Evolutionary conservation across 1,284 basidiomycete species (phyloP).

Genomic region (Taiwanofungus camphoratus): DNA sequence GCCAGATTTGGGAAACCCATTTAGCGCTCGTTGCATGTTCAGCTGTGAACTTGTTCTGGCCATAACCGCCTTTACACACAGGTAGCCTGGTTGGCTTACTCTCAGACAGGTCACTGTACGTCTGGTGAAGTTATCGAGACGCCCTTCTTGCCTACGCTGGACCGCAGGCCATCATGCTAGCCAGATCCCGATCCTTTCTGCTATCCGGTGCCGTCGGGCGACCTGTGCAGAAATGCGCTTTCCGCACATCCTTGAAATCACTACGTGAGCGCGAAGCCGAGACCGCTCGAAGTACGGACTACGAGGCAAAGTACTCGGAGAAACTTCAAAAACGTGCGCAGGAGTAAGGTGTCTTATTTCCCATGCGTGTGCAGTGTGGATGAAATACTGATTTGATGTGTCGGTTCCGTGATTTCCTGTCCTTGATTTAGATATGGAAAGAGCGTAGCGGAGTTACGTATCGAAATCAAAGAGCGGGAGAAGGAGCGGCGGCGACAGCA

Average conservation of each 20-base stretch:
- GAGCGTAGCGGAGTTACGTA: constrained; percentile 25
- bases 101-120: no score
- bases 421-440: constrained; percentile 23
- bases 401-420: constrained; percentile 10
- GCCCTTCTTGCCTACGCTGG: no score
- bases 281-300: constrained; percentile 16
- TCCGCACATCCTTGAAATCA: not conserved
- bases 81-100: no score
- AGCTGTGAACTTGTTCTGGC: no score
- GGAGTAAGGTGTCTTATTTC: constrained; percentile 33
- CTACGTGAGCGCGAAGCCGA: not conserved
- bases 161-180: not conserved
- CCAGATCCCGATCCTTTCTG: not conserved
- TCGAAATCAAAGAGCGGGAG: constrained; percentile 26
- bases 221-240: not conserved
- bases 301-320: constrained; percentile 39
- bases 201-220: not conserved
- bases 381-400: constrained; percentile 4
- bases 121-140: no score
- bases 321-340: constrained; percentile 39
- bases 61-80: no score
- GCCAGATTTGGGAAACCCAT: no score
- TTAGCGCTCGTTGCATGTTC: no score
- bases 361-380: constrained; percentile 1
- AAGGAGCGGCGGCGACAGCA: constrained; percentile 21